phyloP scores from a whole-genome alignment of 2,329 filamentous ascomycete genomes.

The Pseudogymnoascus sp. region DNA sequence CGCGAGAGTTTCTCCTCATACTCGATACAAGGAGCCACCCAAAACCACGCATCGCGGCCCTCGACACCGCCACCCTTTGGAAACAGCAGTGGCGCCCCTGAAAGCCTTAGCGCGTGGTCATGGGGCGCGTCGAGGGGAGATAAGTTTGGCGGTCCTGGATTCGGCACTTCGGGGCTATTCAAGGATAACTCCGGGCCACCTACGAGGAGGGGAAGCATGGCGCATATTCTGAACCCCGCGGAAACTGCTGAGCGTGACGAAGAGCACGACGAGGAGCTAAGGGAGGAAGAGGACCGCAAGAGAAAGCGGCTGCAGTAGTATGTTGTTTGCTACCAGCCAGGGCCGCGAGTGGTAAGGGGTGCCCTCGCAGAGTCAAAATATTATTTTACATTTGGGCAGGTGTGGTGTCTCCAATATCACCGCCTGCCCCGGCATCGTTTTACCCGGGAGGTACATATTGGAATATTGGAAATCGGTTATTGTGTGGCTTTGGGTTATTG shows the following conservation, averaged over 20 bases:
- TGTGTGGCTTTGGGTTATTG: background rate
- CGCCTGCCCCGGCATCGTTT: background rate
- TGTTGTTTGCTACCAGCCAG: background rate
- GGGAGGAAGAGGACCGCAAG: slow-evolving; percentile 52
- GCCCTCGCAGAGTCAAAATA: background rate
- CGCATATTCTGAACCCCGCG: slow-evolving; percentile 62
- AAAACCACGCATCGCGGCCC: slow-evolving; percentile 26
- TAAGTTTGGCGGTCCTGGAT: slow-evolving; percentile 24
- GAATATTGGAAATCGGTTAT: background rate
- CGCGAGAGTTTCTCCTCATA: slow-evolving; percentile 57
- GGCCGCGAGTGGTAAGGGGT: background rate
- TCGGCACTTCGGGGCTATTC: slow-evolving; percentile 25
- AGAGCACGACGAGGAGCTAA: slow-evolving; percentile 57
- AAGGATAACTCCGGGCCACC: slow-evolving; percentile 46
- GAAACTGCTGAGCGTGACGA: slow-evolving; percentile 59
- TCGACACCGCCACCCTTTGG: slow-evolving; percentile 25
- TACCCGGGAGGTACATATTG: slow-evolving; percentile 7
- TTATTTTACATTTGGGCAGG: slow-evolving; percentile 4
- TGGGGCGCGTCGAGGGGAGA: slow-evolving; percentile 25
- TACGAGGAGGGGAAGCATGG: slow-evolving; percentile 64
- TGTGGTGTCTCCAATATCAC: background rate
- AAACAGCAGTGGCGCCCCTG: slow-evolving; percentile 23
- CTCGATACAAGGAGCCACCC: slow-evolving; percentile 38
- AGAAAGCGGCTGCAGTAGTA: slow-evolving; percentile 49
- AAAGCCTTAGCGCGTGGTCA: slow-evolving; percentile 29